Conservation (phyloP, 208 protist species). For the Blastocrithidia nonstop region DNA sequence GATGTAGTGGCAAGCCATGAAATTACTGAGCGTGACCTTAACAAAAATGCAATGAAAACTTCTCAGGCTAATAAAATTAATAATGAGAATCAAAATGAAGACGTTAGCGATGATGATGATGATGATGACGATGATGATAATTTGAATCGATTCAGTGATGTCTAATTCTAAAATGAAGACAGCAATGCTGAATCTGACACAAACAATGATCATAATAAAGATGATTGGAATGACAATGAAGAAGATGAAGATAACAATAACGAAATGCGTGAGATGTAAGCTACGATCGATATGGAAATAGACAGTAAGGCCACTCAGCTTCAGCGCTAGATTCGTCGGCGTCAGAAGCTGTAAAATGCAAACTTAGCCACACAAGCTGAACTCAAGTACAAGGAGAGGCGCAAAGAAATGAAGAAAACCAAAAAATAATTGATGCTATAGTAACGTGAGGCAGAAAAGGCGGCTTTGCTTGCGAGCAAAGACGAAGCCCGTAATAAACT, state of each 20-base stretch:
- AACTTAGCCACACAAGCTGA: conserved; percentile 50
- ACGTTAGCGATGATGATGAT: conserved; percentile 9
- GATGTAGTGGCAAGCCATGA: background rate
- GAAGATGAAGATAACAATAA: conserved; percentile 15
- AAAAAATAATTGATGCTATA: conserved; percentile 65
- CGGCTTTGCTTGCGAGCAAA: conserved; percentile 14
- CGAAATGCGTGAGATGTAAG: conserved; percentile 54
- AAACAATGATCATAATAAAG: conserved; percentile 11
- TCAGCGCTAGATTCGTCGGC: conserved; percentile 44
- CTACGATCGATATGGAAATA: conserved; percentile 72
- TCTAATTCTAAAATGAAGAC: conserved; percentile 26
- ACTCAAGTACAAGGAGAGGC: conserved; percentile 74
- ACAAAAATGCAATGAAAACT: background rate
- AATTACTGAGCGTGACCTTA: background rate
- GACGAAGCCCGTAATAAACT: conserved; percentile 36
- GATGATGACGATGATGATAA: conserved; percentile 40
- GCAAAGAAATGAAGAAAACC: conserved; percentile 74
- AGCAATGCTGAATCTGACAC: background rate
- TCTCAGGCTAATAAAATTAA: background rate
- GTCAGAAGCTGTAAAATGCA: conserved; percentile 42
- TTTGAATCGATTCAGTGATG: conserved; percentile 71
- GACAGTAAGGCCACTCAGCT: conserved; percentile 46
- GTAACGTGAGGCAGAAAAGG: conserved; percentile 43
- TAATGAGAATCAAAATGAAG: conserved; percentile 2
- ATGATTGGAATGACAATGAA: conserved; percentile 4